A percentile compares a stretch with the other conserved stretches of the same genome.
phyloP scores from a whole-genome alignment of 1,284 basidiomycete species.

The Taiwanofungus camphoratus region DNA sequence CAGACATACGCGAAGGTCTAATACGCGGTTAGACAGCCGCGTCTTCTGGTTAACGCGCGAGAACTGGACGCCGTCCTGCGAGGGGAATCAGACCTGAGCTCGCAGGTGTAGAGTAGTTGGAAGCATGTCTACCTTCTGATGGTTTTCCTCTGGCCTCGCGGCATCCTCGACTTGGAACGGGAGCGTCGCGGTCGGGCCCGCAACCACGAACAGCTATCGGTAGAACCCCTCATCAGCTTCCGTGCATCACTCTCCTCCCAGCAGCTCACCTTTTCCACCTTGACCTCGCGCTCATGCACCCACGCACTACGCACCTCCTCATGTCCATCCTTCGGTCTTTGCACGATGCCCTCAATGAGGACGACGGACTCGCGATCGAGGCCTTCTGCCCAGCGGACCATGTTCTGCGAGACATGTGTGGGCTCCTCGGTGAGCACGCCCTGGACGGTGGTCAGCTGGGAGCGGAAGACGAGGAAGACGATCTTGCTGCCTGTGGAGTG shows the following conservation, averaged over 20 bases:
- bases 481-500: conserved; percentile 40
- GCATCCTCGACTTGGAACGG: conserved; percentile 38
- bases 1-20: conserved; percentile 47
- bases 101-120: too few relatives aligned
- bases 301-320: conserved; percentile 43
- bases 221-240: not conserved
- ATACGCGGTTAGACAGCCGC: conserved; percentile 61
- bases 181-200: conserved; percentile 42
- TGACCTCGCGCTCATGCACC: conserved; percentile 55
- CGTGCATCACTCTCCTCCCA: too few relatives aligned
- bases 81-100: conserved; percentile 24
- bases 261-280: conserved; percentile 44
- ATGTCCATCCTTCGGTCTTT: conserved; percentile 41
- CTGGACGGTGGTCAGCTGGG: conserved; percentile 58
- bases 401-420: conserved; percentile 54
- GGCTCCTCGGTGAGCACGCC: conserved; percentile 55
- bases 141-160: conserved; percentile 25
- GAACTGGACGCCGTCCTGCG: conserved; percentile 30
- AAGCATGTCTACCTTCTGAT: conserved; percentile 11
- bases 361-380: conserved; percentile 60
- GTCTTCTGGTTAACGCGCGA: conserved; percentile 48
- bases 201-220: conserved; percentile 37
- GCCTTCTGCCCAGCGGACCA: conserved; percentile 59
- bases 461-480: conserved; percentile 59
- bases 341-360: conserved; percentile 47